Evolutionary conservation across 1,139 yeast genomes (phyloP), one percentile per base, ranked within the genome.

Genomic region (Scheffersomyces titani): DNA sequence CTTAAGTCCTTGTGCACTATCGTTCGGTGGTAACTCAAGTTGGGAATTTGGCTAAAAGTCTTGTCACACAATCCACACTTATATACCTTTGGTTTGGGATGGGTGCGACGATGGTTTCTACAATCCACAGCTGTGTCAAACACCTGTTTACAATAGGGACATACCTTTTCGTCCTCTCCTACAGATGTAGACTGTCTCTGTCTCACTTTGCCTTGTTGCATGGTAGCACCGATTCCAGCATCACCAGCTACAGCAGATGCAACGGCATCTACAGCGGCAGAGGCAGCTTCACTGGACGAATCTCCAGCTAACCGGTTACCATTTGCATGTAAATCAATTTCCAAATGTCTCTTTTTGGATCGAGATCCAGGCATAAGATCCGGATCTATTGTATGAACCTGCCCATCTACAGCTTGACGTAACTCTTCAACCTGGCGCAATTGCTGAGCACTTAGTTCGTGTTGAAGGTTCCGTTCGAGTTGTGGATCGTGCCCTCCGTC

Each of bases 51-150:
- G 45, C 62, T 63, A 51, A 62, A 63, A 22, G 49, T 45, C 53
- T 62, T 62, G 44, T 59, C 63, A 49, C 66, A 63, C 5, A 46
- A 49, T 13, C 48, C 55, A 44, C 66, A 63, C 47, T 48, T 52
- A 51, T 54, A 57, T 16, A 58, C 50, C 47, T 60, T 62, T 18
- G 63, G 62, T 51, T 59, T 60, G 19, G 50, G 49, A 50, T 57
- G 65, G 2, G 58, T 56, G 36, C 57, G 56, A 36, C 58, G 53
- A 50, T 61, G 64, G 58, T 61, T 60, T 19, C 57, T 59, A 50
- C 46, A 51, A 50, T 63, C 63, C 22, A 58, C 55, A 13, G 52
- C 52, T 50, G 55, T 58, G 45, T 55, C 30, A 47, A 61, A 61
- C 47, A 30, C 40, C 50, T 52, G 59, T 22, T 54, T 52, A 51